A percentile compares a stretch with the other conserved stretches of the same genome.
These are phyloP conservation scores for Skeletonema tropicum DNA, from an alignment of 108 stramenopile species.

Conservation along the genomic window DNA sequence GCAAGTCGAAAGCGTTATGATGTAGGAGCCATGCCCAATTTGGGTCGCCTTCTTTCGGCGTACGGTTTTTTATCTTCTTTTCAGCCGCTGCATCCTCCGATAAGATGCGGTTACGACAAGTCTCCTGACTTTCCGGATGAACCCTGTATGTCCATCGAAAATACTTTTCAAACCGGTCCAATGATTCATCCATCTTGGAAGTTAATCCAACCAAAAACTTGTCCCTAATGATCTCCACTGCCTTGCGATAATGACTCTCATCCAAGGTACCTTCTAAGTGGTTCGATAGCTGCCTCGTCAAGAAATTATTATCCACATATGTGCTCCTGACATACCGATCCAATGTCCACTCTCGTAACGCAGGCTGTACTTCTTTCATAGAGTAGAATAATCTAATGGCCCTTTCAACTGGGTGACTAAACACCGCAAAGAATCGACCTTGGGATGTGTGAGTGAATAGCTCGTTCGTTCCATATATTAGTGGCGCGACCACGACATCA, in stretches of 20 bases:
- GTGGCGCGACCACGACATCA: conserved; percentile 55
- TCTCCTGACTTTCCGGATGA: conserved; percentile 53
- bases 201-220: conserved; percentile 60
- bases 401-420: conserved; percentile 63
- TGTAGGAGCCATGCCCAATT: conserved; percentile 46
- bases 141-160: conserved; percentile 57
- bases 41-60: conserved; percentile 42
- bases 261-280: conserved; percentile 46
- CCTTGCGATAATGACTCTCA: conserved; percentile 36
- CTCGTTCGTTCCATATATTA: conserved; percentile 55
- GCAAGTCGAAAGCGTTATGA: conserved; percentile 59
- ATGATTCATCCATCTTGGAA: conserved; percentile 39
- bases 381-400: conserved; percentile 59
- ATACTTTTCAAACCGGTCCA: conserved; percentile 39
- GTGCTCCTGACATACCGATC: conserved; percentile 26
- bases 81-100: conserved; percentile 49
- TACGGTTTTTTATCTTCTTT: conserved; percentile 48
- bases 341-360: conserved; percentile 13
- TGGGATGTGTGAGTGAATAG: conserved; percentile 51
- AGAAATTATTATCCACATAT: conserved; percentile 34
- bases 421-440: conserved; percentile 56
- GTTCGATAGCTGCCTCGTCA: conserved; percentile 56
- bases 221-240: conserved; percentile 55
- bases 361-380: conserved; percentile 37
- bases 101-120: conserved; percentile 44